Percentiles rank a stretch among this genome's conserved stretches.
These are phyloP conservation scores for Asterionellopsis glacialis DNA, from an alignment of 108 stramenopile genomes.

Conservation along the genomic window DNA sequence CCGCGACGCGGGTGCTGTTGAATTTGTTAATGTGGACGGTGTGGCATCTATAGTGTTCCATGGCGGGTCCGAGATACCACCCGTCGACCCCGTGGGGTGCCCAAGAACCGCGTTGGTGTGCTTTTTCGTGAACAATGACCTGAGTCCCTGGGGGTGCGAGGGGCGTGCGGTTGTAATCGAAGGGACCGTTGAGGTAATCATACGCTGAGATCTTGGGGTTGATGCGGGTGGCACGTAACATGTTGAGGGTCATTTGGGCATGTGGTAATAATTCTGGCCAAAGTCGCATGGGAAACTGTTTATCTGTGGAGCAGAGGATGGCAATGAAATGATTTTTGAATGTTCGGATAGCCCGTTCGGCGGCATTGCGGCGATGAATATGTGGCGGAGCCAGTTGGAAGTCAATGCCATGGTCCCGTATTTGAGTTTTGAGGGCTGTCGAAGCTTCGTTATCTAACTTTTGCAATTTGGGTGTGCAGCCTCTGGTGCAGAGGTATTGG, in stretches of 20 bases:
- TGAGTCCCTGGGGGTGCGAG: too few relatives aligned
- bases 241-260: slow-evolving; percentile 24
- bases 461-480: slow-evolving; percentile 9
- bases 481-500: background rate
- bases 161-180: too few relatives aligned
- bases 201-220: slow-evolving; percentile 20
- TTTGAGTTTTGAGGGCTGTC: slow-evolving; percentile 11
- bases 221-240: slow-evolving; percentile 17
- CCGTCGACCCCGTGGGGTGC: slow-evolving; percentile 16
- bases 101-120: slow-evolving; percentile 21
- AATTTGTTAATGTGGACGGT: slow-evolving; percentile 13
- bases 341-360: too few relatives aligned
- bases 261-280: slow-evolving; percentile 39
- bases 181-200: too few relatives aligned
- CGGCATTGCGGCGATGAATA: too few relatives aligned
- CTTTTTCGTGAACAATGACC: too few relatives aligned
- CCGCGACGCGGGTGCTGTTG: slow-evolving; percentile 13
- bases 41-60: slow-evolving; percentile 23
- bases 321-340: too few relatives aligned
- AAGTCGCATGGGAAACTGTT: slow-evolving; percentile 17
- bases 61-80: slow-evolving; percentile 33
- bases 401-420: slow-evolving; percentile 9
- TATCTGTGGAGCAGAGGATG: slow-evolving; percentile 17
- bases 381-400: slow-evolving; percentile 12
- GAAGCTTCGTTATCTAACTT: slow-evolving; percentile 19